phyloP scores from a whole-genome alignment of 306 rosid genomes.

The Prunus dulcis region DNA sequence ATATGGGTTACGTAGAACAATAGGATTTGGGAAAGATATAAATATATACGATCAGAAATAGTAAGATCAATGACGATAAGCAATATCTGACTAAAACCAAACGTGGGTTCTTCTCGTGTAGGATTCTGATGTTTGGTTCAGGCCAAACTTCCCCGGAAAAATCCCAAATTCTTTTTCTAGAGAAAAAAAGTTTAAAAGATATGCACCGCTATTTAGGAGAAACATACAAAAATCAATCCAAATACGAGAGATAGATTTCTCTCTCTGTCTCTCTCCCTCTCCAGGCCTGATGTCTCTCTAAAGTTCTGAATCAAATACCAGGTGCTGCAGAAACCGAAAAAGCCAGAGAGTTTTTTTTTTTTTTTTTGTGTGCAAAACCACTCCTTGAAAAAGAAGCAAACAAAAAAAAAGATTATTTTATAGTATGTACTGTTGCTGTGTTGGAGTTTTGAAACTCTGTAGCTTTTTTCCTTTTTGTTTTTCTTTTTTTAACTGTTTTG shows the following conservation, averaged over 20 bases:
- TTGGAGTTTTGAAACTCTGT: background rate
- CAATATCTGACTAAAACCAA: background rate
- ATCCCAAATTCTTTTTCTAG: conserved; percentile 19
- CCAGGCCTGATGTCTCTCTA: background rate
- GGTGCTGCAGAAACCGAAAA: conserved; percentile 16
- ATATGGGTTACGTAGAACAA: background rate
- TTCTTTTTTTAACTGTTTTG: too few species aligned
- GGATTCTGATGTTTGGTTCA: conserved; percentile 3
- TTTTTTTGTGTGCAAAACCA: conserved; percentile 10
- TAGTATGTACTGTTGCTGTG: background rate
- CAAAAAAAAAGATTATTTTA: background rate
- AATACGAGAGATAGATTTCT: background rate
- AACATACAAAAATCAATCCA: background rate
- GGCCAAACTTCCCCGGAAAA: conserved; percentile 12
- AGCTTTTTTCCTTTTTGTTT: too few species aligned
- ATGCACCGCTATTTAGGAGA: background rate
- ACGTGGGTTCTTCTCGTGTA: background rate
- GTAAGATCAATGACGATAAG: background rate
- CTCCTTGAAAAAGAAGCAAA: background rate
- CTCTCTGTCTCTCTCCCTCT: conserved; percentile 1
- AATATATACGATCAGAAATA: background rate
- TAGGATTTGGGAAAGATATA: background rate
- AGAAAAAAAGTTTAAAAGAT: background rate
- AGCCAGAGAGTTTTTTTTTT: conserved; percentile 11
- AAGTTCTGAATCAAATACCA: conserved; percentile 21